Evolutionary conservation across 495 filamentous ascomycete species (phyloP), one percentile per base, ranked within the genome.

Genomic region (Amniculicola lignicola): DNA sequence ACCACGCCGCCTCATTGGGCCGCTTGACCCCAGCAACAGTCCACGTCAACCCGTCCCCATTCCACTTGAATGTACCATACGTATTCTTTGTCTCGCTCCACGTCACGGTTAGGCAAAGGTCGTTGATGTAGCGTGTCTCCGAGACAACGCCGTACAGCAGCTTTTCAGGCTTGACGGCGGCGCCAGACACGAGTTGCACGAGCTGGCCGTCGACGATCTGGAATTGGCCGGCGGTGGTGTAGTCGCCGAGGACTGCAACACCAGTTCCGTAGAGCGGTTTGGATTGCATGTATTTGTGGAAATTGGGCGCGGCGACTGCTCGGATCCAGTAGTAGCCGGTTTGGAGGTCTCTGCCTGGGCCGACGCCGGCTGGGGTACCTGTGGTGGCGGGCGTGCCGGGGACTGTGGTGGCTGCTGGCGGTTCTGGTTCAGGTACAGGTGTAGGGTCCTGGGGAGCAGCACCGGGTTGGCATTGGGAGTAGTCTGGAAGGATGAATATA

Each of bases 221-320:
- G 72, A 79, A 84, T 65, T 85, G 81, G 0, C 82, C 82, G 0
- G 82, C 82, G 2, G 78, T 81, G 14, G 70, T 74, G 68, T 77
- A 69, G 37, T 67, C 74, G 14, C 76, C 74, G 31, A 84, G 69
- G 16, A 83, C 56, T 0, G 82, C 81, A 21, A 67, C 66, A 4
- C 78, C 75, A 2, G 74, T 60, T 0, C 69, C 55, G 64, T 78
- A 76, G 54, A 71, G 62, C 2, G 76, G 78, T 16, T 70, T 70
- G 7, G 79, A 77, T 70, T 85, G 80, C 19, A 84, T 70, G 67
- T 85, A 85, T 57, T 81, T 77, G 71, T 83, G 82, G 70, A 75
- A 84, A 66, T 84, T 82, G 19, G 82, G 82, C 1, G 73, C 49
- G 27, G 69, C 75, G 0, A 84, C 82, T 0, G 78, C 81, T 7